Evolutionary conservation across 371 early-diverging fungal genomes (phyloP), one percentile per base, ranked within the genome.

Genomic region (Chytridium lagenaria): DNA sequence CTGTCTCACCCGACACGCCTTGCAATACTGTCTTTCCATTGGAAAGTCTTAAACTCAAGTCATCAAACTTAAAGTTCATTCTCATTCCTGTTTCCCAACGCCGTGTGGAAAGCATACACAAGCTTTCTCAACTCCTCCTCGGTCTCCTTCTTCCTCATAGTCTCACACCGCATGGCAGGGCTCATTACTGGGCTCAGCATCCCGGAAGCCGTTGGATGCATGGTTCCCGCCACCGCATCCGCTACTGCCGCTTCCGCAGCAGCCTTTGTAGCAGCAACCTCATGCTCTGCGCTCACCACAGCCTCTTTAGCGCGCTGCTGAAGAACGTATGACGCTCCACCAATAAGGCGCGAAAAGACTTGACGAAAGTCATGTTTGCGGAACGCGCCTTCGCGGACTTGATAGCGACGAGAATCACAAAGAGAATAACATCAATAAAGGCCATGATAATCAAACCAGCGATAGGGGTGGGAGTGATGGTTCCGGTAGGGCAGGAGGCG

Each of bases 21-120:
- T 80, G 74, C 67, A 91, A 50, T 57, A 91, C 85, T n/a, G 82
- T 80, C 1, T 84, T 80, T 23, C 89, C 91, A 39, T 78, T 84
- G 16, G 87, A 82, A 19, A 91, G 77, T 19, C 68, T 80, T 23
- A 90, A 68, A 2, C 85, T 81, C 15, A 90, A 67, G 68, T 85
- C 79, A 28, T 83, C 83, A 76, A 90, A 90, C 68, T 86, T 79
- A 61, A 78, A 71, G 57, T 88, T 44, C 66, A 66, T 66, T 28
- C 66, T 5, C 39, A 66, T 38, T 16, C 28, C 37, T n/a, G 30
- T 66, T 37, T 30, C 66, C 66, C 15, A 74, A 69, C 10, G 74
- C 74, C 16, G 28, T 31, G 33, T 64, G 66, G 40, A 75, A 75
- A 7, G 75, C 75, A 31, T 65, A 61, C 19, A 75, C 40, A 12